Evolutionary conservation across 1,284 basidiomycete species (phyloP).

Genomic region (Volvariella surrecta): DNA sequence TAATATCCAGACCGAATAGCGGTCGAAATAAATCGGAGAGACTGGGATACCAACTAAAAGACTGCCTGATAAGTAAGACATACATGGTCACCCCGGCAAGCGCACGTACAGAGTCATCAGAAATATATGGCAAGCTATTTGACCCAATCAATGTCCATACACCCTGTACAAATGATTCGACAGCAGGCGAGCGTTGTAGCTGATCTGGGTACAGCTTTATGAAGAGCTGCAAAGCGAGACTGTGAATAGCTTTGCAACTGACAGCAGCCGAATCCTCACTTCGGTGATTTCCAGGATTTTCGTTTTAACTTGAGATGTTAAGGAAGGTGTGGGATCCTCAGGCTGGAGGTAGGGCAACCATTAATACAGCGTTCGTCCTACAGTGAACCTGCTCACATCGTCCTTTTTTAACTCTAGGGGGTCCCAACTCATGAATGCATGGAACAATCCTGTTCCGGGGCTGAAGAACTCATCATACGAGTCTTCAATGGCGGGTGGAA

Average conservation of each 20-base stretch:
- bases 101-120: constrained; percentile 70
- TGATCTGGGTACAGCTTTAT: constrained; percentile 90
- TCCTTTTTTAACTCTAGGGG: constrained; percentile 50
- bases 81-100: background rate
- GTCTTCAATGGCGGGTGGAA: constrained; percentile 94
- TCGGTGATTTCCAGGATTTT: constrained; percentile 88
- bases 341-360: constrained; percentile 35
- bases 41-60: constrained; percentile 81
- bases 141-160: constrained; percentile 86
- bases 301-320: constrained; percentile 84
- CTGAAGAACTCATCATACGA: constrained; percentile 77
- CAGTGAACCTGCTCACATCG: constrained; percentile 45
- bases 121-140: constrained; percentile 58
- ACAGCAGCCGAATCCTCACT: constrained; percentile 24
- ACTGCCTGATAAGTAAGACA: constrained; percentile 6
- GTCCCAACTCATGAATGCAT: constrained; percentile 77
- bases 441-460: constrained; percentile 60
- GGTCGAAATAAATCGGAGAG: constrained; percentile 87
- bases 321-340: constrained; percentile 78
- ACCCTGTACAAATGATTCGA: constrained; percentile 81
- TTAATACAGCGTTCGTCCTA: constrained; percentile 11
- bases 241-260: background rate
- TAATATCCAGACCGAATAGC: constrained; percentile 85
- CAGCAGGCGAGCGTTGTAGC: constrained; percentile 58
- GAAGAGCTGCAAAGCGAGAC: constrained; percentile 56